Conservation (phyloP, 352 stramenopile species). For the Pythium brassicae region DNA sequence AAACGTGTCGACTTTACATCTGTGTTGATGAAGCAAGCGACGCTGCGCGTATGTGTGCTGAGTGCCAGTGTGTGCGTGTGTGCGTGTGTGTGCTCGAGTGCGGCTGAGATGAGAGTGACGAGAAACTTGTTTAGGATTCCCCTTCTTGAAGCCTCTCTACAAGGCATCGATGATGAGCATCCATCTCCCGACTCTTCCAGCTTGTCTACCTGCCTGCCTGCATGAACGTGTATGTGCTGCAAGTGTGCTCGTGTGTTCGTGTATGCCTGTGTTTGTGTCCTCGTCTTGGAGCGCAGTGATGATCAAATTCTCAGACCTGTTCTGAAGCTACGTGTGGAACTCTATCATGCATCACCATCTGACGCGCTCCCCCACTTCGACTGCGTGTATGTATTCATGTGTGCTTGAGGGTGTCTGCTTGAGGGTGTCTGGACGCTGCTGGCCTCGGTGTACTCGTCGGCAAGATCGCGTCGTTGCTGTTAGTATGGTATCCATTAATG, state of each 20-base stretch:
- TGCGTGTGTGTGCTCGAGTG: conserved; percentile 1
- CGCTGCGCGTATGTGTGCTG: conserved; percentile 18
- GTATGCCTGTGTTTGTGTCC: not conserved
- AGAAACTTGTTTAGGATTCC: conserved; percentile 83
- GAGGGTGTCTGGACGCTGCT: too few species aligned
- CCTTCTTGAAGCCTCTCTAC: conserved; percentile 77
- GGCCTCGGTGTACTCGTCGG: too few species aligned
- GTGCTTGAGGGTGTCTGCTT: not conserved
- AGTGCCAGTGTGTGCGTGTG: conserved; percentile 9
- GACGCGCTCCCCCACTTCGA: conserved; percentile 21
- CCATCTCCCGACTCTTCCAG: conserved; percentile 33
- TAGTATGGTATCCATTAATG: too few species aligned
- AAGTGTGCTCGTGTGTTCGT: conserved; percentile 7
- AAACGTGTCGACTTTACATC: conserved; percentile 84
- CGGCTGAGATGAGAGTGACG: conserved; percentile 42
- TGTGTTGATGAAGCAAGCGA: conserved; percentile 87
- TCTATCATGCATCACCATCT: conserved; percentile 90
- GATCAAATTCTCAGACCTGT: conserved; percentile 87
- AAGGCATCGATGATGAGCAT: conserved; percentile 74
- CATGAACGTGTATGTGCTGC: not conserved
- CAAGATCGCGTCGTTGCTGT: too few species aligned
- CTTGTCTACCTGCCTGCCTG: not conserved
- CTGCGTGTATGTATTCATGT: not conserved
- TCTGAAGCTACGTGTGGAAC: conserved; percentile 83
- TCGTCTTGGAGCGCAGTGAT: conserved; percentile 53